phyloP scores from a whole-genome alignment of 306 rosid species.

The Acacia crassicarpa region DNA sequence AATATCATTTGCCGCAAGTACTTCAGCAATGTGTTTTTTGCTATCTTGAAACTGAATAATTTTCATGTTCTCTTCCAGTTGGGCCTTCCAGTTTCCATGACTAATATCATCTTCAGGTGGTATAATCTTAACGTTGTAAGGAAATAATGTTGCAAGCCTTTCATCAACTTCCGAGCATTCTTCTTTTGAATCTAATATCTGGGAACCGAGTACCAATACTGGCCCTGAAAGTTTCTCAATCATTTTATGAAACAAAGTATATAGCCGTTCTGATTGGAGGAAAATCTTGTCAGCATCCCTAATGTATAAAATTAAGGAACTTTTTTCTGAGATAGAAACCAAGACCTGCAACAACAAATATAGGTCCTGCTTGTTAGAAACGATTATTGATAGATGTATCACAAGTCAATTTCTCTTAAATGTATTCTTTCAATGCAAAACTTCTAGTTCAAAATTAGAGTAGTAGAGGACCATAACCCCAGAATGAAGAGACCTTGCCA shows the following conservation, averaged over 20 bases:
- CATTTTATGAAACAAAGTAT: conserved; percentile 66
- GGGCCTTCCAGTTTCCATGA: conserved; percentile 62
- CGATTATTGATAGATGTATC: background rate
- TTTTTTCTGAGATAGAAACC: conserved; percentile 64
- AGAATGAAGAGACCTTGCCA: conserved; percentile 9
- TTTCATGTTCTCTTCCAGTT: conserved; percentile 76
- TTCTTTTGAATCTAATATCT: conserved; percentile 48
- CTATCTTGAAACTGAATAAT: conserved; percentile 70
- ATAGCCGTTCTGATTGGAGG: conserved; percentile 62
- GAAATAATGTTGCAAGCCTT: conserved; percentile 56
- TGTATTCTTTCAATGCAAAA: background rate
- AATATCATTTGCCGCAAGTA: conserved; percentile 82
- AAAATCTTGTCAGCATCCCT: conserved; percentile 81
- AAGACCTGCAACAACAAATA: conserved; percentile 56
- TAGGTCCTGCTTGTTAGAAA: conserved; percentile 7
- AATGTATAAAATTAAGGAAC: conserved; percentile 75
- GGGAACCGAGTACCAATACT: conserved; percentile 79
- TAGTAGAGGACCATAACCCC: background rate
- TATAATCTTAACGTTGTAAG: conserved; percentile 58
- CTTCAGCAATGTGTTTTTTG: conserved; percentile 85
- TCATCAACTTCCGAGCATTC: conserved; percentile 56
- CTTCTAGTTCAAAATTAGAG: background rate
- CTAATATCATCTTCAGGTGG: conserved; percentile 78
- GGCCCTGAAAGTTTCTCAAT: conserved; percentile 78
- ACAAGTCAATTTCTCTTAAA: background rate